These are phyloP conservation scores for Beverwykella pulmonaria DNA, from an alignment of 495 filamentous ascomycete genomes.

Conservation along the genomic window DNA sequence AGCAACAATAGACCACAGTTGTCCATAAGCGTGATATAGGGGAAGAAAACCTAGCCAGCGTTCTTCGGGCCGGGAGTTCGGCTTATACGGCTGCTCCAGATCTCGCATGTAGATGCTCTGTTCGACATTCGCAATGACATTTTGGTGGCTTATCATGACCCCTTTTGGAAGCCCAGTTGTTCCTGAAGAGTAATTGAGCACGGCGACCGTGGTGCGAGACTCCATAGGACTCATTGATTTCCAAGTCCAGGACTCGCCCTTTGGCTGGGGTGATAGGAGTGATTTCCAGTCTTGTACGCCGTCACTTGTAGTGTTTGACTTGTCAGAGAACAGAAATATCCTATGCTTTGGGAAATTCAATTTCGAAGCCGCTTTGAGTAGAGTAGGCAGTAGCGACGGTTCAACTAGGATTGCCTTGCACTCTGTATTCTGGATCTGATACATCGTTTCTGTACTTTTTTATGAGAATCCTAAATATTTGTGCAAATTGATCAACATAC, in stretches of 20 bases:
- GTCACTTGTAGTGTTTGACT: conserved; percentile 26
- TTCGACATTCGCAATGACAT: conserved; percentile 48
- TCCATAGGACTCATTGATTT: conserved; percentile 44
- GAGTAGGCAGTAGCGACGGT: conserved; percentile 43
- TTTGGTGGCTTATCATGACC: conserved; percentile 49
- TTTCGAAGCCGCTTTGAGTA: conserved; percentile 50
- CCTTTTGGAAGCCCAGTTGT: conserved; percentile 51
- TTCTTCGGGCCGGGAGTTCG: conserved; percentile 34
- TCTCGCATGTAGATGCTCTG: conserved; percentile 47
- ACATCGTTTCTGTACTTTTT: conserved; percentile 35
- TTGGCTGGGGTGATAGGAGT: conserved; percentile 49
- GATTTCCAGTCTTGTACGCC: conserved; percentile 56
- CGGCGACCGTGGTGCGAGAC: conserved; percentile 47
- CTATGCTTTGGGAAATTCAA: conserved; percentile 46
- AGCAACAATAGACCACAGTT: conserved; percentile 50
- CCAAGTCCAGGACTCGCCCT: conserved; percentile 56
- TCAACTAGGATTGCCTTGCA: conserved; percentile 47
- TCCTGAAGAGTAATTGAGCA: conserved; percentile 55
- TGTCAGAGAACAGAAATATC: conserved; percentile 58
- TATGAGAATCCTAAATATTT: not conserved
- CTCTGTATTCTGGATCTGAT: conserved; percentile 48
- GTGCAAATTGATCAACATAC: conserved; percentile 14
- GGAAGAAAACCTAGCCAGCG: conserved; percentile 50
- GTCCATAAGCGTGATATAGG: conserved; percentile 53
- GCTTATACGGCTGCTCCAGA: conserved; percentile 35